Base-by-base conservation (phyloP, 2,329 filamentous ascomycete species). In the Paraphaeosphaeria sporulosa region DNA sequence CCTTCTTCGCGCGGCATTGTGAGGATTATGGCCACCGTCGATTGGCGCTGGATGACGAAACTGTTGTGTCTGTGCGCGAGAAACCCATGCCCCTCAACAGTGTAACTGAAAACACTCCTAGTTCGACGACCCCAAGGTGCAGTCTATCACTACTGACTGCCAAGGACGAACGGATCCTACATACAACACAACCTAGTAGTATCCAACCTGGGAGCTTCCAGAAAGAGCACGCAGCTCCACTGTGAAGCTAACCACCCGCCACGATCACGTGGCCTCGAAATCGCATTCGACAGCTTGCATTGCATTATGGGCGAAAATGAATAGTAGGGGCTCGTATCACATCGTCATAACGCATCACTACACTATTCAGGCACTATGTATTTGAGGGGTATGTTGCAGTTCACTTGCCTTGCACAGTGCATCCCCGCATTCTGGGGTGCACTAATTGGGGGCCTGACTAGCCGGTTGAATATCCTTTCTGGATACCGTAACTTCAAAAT, bases 381-480 rank as follows among this genome's bases (percentile, higher is more conserved):
- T 25, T 23, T 52, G 49, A 52, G 49, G 49, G 49, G 49, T 42
- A 52, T 34, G 7, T 42, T 52, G 34, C 34, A 52, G 34, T 21
- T 52, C 49, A 40, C 23, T 25, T 42, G 19, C 49, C 21, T 47
- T 15, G 9, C 21, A 42, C 5, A 32, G 49, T 36, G 17, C 30
- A 17, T 40, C 49, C 34, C 49, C 49, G 36, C 34, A 40, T 52
- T 51, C 32, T 38, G 48, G 48, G 21, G 44, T 47, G 21, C 19
- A 40, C 34, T 40, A 42, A 9, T n/a, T 9, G 13, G 6, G 34
- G 25, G 36, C 27, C 9, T 19, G 21, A 34, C 36, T 19, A 5
- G 12, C 34, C 23, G 21, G 12, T n/a, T 38, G 49, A 52, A 52
- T 27, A 52, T 52, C 21, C 15, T 42, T 36, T 21, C 19, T n/a